Evolutionary conservation across 352 stramenopile genomes (phyloP).

Genomic region (Pythium coloratum): DNA sequence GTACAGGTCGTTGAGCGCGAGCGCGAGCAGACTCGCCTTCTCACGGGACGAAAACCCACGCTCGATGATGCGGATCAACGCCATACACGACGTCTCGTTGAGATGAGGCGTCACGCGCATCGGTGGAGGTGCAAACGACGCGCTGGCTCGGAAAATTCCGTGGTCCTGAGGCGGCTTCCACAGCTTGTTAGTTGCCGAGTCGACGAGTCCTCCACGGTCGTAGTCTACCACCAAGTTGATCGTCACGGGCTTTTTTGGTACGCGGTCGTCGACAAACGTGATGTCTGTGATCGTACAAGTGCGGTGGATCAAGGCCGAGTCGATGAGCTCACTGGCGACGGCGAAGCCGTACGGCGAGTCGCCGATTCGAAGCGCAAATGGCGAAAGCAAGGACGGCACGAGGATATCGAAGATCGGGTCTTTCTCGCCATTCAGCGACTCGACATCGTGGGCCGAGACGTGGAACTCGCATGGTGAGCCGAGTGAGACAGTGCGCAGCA

Average conservation of each 20-base stretch:
- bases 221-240: slow-evolving; percentile 33
- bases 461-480: slow-evolving; percentile 58
- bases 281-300: slow-evolving; percentile 51
- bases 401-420: slow-evolving; percentile 51
- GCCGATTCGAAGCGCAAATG: slow-evolving; percentile 51
- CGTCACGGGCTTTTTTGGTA: slow-evolving; percentile 30
- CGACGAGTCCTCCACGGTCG: slow-evolving; percentile 37
- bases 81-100: slow-evolving; percentile 33
- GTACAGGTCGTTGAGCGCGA: slow-evolving; percentile 54
- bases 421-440: slow-evolving; percentile 31
- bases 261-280: slow-evolving; percentile 38
- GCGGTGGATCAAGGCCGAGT: slow-evolving; percentile 36
- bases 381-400: slow-evolving; percentile 55
- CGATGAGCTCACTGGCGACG: slow-evolving; percentile 56
- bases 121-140: slow-evolving; percentile 45
- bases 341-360: slow-evolving; percentile 65
- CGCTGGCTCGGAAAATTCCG: slow-evolving; percentile 41
- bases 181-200: slow-evolving; percentile 14
- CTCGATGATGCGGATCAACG: slow-evolving; percentile 49
- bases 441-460: slow-evolving; percentile 52
- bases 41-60: slow-evolving; percentile 54
- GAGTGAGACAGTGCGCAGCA: slow-evolving; percentile 48
- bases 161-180: slow-evolving; percentile 40
- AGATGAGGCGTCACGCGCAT: slow-evolving; percentile 32
- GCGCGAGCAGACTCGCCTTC: slow-evolving; percentile 43